Base-by-base conservation (phyloP, 2,329 filamentous ascomycete species). In the Fusarium globosum region DNA sequence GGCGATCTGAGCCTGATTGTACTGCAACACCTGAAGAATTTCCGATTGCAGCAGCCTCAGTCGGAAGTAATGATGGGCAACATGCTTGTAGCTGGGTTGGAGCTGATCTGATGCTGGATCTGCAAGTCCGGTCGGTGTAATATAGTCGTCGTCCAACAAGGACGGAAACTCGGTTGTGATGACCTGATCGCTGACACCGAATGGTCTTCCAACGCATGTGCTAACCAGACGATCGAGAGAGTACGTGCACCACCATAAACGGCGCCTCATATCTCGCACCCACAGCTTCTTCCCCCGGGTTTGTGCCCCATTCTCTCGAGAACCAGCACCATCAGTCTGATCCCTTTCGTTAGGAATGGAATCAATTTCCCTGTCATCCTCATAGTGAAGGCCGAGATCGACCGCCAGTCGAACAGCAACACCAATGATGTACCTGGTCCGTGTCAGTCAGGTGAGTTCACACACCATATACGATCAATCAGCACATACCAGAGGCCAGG, bases 161-260 rank as follows among this genome's bases (percentile, higher is more conserved):
- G 94, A 97, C 4, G 96, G 96, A 74, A 98, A 97, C 79, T 97
- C 94, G 2, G 96, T 98, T 20, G 96, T 98, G 77, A 98, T 94
- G 72, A 97, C 94, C 80, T 97, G 94, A 83, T 98, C 96, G n/a
- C 93, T 95, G 72, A 98, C 94, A 36, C 96, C 95, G 78, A 98
- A 97, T 12, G 96, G 96, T 62, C 96, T 88, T 42, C 96, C 96
- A 33, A 98, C 96, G 76, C 95, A 98, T 28, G 94, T 95, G 78
- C 94, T 96, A 57, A 98, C 96, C 10, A 98, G 90, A n/a, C 96
- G 90, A 82, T 98, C 96, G 62, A 98, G 90, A 10, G 94, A 96
- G 82, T 98, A 98, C 4, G 95, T 95, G 83, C 95, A 97, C 96
- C 96, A 98, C 95, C 95, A 98, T 20, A 98, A 86, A 38, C 96